These are phyloP conservation scores for Daldinia vernicosa DNA, from an alignment of 495 filamentous ascomycete genomes.

Conservation along the genomic window DNA sequence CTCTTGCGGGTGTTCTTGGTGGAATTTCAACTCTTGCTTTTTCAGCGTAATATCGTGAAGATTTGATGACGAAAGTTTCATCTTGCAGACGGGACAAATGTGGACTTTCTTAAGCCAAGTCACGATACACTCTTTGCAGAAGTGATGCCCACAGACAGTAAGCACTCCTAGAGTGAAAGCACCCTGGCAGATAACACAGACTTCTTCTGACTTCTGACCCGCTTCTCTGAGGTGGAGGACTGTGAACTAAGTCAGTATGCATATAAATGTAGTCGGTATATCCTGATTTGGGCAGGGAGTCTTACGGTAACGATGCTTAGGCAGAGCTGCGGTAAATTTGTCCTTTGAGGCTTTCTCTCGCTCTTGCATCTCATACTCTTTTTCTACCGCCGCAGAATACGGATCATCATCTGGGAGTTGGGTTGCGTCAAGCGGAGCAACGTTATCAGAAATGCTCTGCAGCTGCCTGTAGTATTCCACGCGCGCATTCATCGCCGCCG, in stretches of 20 bases:
- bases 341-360: conserved; percentile 59
- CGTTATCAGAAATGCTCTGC: conserved; percentile 86
- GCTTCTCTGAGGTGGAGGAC: conserved; percentile 58
- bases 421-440: conserved; percentile 71
- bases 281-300: conserved; percentile 57
- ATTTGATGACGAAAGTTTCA: conserved; percentile 64
- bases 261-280: not conserved
- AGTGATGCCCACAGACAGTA: conserved; percentile 90
- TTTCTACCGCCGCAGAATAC: no score
- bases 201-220: conserved; percentile 66
- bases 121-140: conserved; percentile 84
- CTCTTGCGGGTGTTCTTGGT: conserved; percentile 64
- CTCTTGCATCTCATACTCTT: conserved; percentile 49
- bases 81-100: conserved; percentile 83
- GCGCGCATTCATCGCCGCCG: conserved; percentile 78
- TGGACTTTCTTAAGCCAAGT: conserved; percentile 73
- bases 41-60: conserved; percentile 87
- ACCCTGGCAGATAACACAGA: conserved; percentile 83
- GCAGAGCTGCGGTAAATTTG: conserved; percentile 67
- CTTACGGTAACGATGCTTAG: conserved; percentile 76
- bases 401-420: conserved; percentile 46
- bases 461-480: conserved; percentile 90
- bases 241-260: conserved; percentile 39
- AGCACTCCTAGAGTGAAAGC: conserved; percentile 80
- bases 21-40: conserved; percentile 72